Evolutionary conservation across 306 rosid species (phyloP), one percentile per base, ranked within the genome.

Genomic region (Vigna unguiculata): DNA sequence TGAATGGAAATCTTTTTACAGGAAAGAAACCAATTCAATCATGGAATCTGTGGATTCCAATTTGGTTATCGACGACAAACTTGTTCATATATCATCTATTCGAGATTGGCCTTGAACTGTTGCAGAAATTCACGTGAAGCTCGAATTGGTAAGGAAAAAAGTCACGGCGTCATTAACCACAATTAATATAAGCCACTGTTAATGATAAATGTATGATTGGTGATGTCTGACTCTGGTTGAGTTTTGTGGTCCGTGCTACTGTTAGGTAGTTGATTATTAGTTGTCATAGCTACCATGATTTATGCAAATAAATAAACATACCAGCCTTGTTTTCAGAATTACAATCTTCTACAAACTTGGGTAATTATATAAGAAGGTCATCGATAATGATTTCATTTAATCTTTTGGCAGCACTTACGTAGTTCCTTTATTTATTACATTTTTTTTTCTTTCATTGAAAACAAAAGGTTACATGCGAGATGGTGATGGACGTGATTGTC

Each of bases 201-300:
- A 49, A 49, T 49, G 12, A 49, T 49, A 49, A 49, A 52, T 53
- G 30, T 3, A 14, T 14, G 52, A 3, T 47, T 47, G 52, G 16
- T 40, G 45, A 40, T 40, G 12, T 40, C 3, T 40, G 45, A 40
- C 13, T 40, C 13, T 40, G 45, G 45, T 40, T 40, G 11, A 40
- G 13, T 40, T 40, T 13, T 47, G 15, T 47, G 67, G 75, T 67
- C 69, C 67, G 43, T 87, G 47, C 52, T 49, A 40, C 67, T 75
- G 25, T 72, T 75, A 30, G 71, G 36, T 48, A 52, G 81, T 60
- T 82, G 74, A 67, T 61, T 67, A 20, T 72, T 72, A 82, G 81
- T 25, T 83, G 82, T 83, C 74, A 63, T 34, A 40, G 64, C 55
- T 86, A 58, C 64, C 53, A 24, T 80, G 40, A 8, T 60, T 10